These are phyloP conservation scores for Paramarasmius palmivorus DNA, from an alignment of 1,284 basidiomycete genomes.

Conservation along the genomic window DNA sequence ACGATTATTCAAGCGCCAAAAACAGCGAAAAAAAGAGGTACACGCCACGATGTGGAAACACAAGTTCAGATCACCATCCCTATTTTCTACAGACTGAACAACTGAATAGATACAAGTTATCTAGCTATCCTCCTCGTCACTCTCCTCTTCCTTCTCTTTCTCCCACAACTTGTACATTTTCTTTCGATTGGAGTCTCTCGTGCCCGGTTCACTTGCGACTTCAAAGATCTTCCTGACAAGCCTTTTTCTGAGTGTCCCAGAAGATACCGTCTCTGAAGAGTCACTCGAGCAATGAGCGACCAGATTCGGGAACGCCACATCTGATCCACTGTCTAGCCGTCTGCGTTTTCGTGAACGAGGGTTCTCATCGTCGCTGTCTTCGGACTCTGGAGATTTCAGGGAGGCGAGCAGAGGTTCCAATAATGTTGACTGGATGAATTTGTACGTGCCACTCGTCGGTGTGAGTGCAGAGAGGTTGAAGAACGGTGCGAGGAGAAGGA, in stretches of 20 bases:
- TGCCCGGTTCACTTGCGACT: conserved; percentile 71
- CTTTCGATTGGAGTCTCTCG: conserved; percentile 77
- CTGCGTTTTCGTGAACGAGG: conserved; percentile 42
- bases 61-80: too few species aligned
- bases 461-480: conserved; percentile 69
- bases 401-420: conserved; percentile 65
- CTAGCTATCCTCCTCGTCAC: conserved; percentile 21
- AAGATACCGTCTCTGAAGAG: conserved; percentile 39
- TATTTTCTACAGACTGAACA: too few species aligned
- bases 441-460: conserved; percentile 60
- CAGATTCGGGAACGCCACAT: conserved; percentile 39
- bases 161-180: conserved; percentile 85
- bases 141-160: conserved; percentile 50
- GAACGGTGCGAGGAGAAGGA: conserved; percentile 66
- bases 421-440: conserved; percentile 65
- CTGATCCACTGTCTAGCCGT: conserved; percentile 29
- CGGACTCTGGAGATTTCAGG: conserved; percentile 34
- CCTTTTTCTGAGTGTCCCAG: conserved; percentile 49
- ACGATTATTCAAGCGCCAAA: too few species aligned
- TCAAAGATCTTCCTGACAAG: conserved; percentile 73
- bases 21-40: too few species aligned
- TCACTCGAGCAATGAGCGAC: conserved; percentile 49
- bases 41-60: too few species aligned
- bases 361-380: conserved; percentile 38
- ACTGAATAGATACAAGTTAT: too few species aligned